Evolutionary conservation across 164 flowering plant species (phyloP).

Genomic region (Piper betle): DNA sequence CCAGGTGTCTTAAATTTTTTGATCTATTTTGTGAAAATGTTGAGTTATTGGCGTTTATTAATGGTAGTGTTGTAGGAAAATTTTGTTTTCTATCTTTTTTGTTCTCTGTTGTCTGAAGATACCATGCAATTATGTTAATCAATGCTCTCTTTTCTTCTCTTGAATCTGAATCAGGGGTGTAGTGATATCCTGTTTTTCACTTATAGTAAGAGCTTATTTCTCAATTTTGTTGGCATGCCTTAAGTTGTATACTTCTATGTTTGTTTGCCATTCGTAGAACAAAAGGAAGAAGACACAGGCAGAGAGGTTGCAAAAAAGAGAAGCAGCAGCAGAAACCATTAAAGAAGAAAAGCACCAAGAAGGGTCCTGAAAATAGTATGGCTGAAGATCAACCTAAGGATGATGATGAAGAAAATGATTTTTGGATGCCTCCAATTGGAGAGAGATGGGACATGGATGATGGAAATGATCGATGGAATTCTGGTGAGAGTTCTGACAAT

Average conservation of each 20-base stretch:
- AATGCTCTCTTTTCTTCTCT: too few species aligned
- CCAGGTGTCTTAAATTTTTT: not conserved
- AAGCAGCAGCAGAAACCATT: constrained; percentile 8
- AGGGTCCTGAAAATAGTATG: constrained; percentile 16
- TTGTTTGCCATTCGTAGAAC: constrained; percentile 26
- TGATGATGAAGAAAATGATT: constrained; percentile 50
- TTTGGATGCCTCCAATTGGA: constrained; percentile 83
- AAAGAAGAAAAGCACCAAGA: constrained; percentile 12
- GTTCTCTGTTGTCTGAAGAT: too few species aligned
- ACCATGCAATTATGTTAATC: too few species aligned
- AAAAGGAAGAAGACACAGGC: constrained; percentile 37
- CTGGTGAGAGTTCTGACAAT: constrained; percentile 39
- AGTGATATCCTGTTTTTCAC: too few species aligned
- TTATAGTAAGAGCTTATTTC: too few species aligned
- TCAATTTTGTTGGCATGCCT: too few species aligned
- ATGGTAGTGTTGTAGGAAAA: too few species aligned
- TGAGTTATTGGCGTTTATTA: too few species aligned
- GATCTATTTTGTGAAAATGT: not conserved
- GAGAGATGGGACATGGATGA: constrained; percentile 83
- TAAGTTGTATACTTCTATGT: too few species aligned
- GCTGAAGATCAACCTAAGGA: constrained; percentile 24
- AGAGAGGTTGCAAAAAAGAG: constrained; percentile 15
- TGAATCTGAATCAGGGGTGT: too few species aligned
- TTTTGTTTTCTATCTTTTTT: too few species aligned
- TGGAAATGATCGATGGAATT: constrained; percentile 80